Evolutionary conservation across 208 protist genomes (phyloP).

Genomic region (Balamuthia mandrillaris): DNA sequence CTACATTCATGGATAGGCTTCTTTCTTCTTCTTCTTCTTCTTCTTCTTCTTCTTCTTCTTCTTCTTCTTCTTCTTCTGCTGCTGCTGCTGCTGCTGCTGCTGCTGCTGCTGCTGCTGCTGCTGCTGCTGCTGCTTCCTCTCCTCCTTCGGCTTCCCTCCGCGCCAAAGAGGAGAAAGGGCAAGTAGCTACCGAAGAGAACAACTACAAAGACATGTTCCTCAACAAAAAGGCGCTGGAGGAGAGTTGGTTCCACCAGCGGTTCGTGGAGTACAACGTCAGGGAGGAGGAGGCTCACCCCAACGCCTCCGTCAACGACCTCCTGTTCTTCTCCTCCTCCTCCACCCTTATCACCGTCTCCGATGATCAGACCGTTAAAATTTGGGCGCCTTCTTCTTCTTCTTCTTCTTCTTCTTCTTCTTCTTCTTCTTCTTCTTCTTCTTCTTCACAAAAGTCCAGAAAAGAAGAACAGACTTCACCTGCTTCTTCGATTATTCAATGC

Average conservation of each 20-base stretch:
- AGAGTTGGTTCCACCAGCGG: background rate
- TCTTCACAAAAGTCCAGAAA: background rate
- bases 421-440: background rate
- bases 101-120: too few species aligned
- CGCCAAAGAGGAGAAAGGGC: too few species aligned
- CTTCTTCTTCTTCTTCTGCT: background rate
- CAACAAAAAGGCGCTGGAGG: background rate
- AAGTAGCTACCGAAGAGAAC: background rate
- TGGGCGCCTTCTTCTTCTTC: background rate
- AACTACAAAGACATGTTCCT: background rate
- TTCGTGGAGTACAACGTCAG: background rate
- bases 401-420: background rate
- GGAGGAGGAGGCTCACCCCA: too few species aligned
- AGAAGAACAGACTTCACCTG: background rate
- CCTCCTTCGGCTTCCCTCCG: too few species aligned
- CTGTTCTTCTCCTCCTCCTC: too few species aligned
- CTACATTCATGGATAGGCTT: background rate
- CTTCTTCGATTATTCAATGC: background rate
- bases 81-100: background rate
- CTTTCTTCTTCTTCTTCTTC: background rate
- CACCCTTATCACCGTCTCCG: background rate
- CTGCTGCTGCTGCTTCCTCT: too few species aligned
- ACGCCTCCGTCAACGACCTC: too few species aligned
- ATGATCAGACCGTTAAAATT: background rate
- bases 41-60: background rate